These are phyloP conservation scores for Talaromyces amestolkiae DNA, from an alignment of 2,329 filamentous ascomycete species.

Conservation along the genomic window DNA sequence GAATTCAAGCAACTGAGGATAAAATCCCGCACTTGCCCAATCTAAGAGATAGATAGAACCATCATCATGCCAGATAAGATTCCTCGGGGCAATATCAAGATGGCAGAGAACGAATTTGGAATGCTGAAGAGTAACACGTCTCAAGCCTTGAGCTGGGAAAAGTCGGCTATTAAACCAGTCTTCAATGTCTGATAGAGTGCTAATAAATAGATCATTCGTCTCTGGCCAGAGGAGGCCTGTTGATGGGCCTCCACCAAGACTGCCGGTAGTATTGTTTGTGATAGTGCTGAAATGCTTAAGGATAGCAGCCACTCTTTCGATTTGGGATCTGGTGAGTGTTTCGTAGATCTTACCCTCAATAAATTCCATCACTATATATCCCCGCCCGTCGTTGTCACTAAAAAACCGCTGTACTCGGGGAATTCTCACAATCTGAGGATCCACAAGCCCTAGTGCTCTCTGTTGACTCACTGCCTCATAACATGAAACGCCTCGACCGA, in stretches of 20 bases:
- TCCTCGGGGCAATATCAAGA: constrained; percentile 23
- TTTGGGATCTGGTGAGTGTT: constrained; percentile 19
- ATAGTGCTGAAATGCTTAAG: constrained; percentile 22
- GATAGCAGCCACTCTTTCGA: constrained; percentile 21
- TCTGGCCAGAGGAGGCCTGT: constrained; percentile 23
- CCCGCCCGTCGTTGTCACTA: constrained; percentile 18
- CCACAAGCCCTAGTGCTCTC: constrained; percentile 15
- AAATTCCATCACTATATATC: constrained; percentile 26
- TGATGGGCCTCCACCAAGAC: constrained; percentile 20
- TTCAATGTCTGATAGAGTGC: constrained; percentile 22
- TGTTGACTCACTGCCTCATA: constrained; percentile 21
- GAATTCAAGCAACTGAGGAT: constrained; percentile 27
- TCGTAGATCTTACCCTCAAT: constrained; percentile 24
- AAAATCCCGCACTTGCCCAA: constrained; percentile 27
- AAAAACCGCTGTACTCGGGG: constrained; percentile 22
- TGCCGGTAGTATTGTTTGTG: constrained; percentile 11
- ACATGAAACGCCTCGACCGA: constrained; percentile 19
- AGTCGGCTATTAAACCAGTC: constrained; percentile 26
- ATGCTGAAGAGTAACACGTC: not conserved
- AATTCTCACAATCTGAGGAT: constrained; percentile 2
- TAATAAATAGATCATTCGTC: constrained; percentile 22
- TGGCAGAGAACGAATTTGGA: constrained; percentile 9
- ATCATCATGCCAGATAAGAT: constrained; percentile 26
- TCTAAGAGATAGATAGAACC: constrained; percentile 26
- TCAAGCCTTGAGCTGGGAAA: constrained; percentile 8